phyloP scores from a whole-genome alignment of 768 basidiomycete species.

The Baorangia bicolor region DNA sequence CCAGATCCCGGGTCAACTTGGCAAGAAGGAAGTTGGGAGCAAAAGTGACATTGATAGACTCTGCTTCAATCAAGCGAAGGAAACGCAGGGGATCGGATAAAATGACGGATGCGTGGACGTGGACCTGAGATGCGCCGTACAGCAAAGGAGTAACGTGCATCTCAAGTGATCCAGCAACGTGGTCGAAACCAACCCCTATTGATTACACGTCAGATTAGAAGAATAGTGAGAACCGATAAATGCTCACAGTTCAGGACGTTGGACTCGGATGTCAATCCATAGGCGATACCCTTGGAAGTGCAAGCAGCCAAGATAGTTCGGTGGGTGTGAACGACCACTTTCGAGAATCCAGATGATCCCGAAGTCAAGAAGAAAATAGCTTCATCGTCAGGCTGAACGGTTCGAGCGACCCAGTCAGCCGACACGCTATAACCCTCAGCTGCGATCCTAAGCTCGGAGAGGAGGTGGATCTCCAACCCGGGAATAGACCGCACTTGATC shows the following conservation, averaged over 20 bases:
- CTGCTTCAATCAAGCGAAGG: slow-evolving; percentile 36
- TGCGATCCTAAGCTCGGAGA: slow-evolving; percentile 19
- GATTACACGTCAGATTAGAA: slow-evolving; percentile 6
- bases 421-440: too few species aligned
- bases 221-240: too few species aligned
- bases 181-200: slow-evolving; percentile 48
- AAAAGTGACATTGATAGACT: slow-evolving; percentile 34
- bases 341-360: slow-evolving; percentile 46
- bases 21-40: slow-evolving; percentile 45
- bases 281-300: slow-evolving; percentile 36
- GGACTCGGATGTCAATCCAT: slow-evolving; percentile 34
- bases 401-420: too few species aligned
- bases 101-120: slow-evolving; percentile 24
- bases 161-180: slow-evolving; percentile 44
- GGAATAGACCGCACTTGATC: slow-evolving; percentile 25
- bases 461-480: slow-evolving; percentile 26
- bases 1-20: too few species aligned
- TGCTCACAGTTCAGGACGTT: slow-evolving; percentile 41
- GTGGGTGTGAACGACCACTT: slow-evolving; percentile 41
- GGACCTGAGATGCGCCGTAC: slow-evolving; percentile 29
- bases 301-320: slow-evolving; percentile 37
- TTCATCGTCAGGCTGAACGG: slow-evolving; percentile 30
- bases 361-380: slow-evolving; percentile 40
- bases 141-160: slow-evolving; percentile 40
- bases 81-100: slow-evolving; percentile 24